Evolutionary conservation across 2,329 filamentous ascomycete genomes (phyloP), one percentile per base, ranked within the genome.

Genomic region (Endocalyx cinctus): DNA sequence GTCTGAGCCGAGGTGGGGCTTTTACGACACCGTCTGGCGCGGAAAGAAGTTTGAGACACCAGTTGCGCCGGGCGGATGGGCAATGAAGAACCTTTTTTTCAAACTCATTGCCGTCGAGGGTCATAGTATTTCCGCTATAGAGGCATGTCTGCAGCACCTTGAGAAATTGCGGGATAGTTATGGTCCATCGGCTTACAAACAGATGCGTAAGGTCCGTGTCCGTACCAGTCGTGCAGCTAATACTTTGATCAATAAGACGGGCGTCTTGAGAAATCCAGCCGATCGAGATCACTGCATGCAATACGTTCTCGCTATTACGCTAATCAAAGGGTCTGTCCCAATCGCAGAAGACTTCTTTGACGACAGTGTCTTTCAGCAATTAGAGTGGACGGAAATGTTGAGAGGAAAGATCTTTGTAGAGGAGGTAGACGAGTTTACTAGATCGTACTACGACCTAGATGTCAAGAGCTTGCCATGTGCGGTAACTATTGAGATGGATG

Each of bases 1-100:
- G 28, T 57, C 50, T 5, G 41, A 48, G 2, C 37, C 50, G 4
- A 46, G 49, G 11, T 64, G 52, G 50, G 63, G 63, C 0, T 66
- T 67, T 32, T 55, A 55, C 38, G 43, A 40, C n/a, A 39, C 38
- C 7, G 15, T 48, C 17, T 38, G 38, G 14, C 29, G 29, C 16
- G 39, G 29, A 6, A 30, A 38, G 7, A 28, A 11, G 8, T 48
- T 58, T 22, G 20, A 43, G 6, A 34, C 55, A 3, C 49, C 48
- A 0, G 27, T 33, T 16, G 39, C 43, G n/a, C 46, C 38, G 17
- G 37, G 38, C 10, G 42, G 37, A 6, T 48, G 37, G 33, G 50
- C 52, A 5, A 40, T 59, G 5, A 46, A 57, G 34, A 52, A 51
- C 19, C 29, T 36, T 14, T 25, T 45, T 17, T 48, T 48, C 37